Evolutionary conservation across 139 green algal genomes (phyloP), one percentile per base, ranked within the genome.

Genomic region (Desmodesmus armatus): DNA sequence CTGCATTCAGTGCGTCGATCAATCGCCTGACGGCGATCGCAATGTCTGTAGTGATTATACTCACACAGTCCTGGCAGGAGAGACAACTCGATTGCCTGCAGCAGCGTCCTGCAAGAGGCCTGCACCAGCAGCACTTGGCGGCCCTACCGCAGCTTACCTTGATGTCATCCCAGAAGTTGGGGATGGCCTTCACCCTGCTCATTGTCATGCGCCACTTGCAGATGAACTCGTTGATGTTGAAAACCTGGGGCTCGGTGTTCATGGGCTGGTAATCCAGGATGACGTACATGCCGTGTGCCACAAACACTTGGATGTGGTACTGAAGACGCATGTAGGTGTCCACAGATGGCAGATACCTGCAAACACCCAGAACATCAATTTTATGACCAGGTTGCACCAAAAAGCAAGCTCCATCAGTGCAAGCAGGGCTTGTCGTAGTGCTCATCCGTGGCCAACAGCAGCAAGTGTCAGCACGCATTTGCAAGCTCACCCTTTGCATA

Each of bases 191-290:
- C 7, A 87, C 71, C n/a, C 43, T 47, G 69, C 51, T 74, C n/a
- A 65, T 41, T 6, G 81, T 39, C n/a, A 23, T 49, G 2, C 39
- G 63, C 81, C 81, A 87, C 9, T 73, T 81, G 81, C 53, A 66
- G 25, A 87, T 70, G 66, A 87, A 87, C 51, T 81, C 44, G 3
- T 73, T 43, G 43, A 81, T 33, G 29, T 62, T 74, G 55, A 82
- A 75, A 0, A 70, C 33, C 11, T 87, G 81, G 3, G 44, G 41
- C 23, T 87, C 81, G 19, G 70, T 75, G 29, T 39, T 49, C 71
- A 87, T 82, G 43, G 82, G 82, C 60, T 87, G 82, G 44, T 87
- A 87, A 63, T 87, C 82, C 31, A 87, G 82, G 13, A 87, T 58
- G 5, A 87, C 72, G 43, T 87, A 87, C 40, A 87, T 83, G 9